Conservation (phyloP, 768 basidiomycete genomes). For the Russula sp. region DNA sequence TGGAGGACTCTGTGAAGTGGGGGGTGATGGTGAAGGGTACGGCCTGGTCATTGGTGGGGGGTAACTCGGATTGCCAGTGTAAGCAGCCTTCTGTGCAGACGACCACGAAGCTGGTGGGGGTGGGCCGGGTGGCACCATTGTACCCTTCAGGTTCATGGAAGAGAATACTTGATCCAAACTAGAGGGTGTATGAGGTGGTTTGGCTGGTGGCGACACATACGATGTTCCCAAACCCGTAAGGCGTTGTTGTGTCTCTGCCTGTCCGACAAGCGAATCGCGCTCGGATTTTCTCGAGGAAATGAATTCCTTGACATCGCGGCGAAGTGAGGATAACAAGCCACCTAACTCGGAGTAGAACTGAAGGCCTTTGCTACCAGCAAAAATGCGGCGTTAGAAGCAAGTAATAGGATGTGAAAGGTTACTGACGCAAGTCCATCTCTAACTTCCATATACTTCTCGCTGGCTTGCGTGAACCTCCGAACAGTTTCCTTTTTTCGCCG, state of each 20-base stretch:
- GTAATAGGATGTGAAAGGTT: slow-evolving; percentile 9
- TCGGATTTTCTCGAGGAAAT: slow-evolving; percentile 63
- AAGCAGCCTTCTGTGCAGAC: slow-evolving; percentile 22
- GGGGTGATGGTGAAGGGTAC: slow-evolving; percentile 26
- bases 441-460: slow-evolving; percentile 85
- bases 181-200: slow-evolving; percentile 28
- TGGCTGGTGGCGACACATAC: slow-evolving; percentile 38
- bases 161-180: slow-evolving; percentile 52
- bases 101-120: slow-evolving; percentile 36
- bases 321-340: slow-evolving; percentile 57
- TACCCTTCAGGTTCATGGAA: slow-evolving; percentile 50
- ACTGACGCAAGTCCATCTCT: slow-evolving; percentile 79
- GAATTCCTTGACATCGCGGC: slow-evolving; percentile 58
- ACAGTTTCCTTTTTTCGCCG: slow-evolving; percentile 73
- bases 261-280: slow-evolving; percentile 61
- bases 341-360: slow-evolving; percentile 84
- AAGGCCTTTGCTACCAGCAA: slow-evolving; percentile 66
- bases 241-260: slow-evolving; percentile 70
- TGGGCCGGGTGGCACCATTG: slow-evolving; percentile 37
- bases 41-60: slow-evolving; percentile 17
- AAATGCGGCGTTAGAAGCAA: slow-evolving; percentile 24
- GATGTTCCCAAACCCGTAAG: slow-evolving; percentile 41
- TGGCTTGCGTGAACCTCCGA: slow-evolving; percentile 66
- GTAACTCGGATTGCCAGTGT: slow-evolving; percentile 20
- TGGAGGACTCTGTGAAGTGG: slow-evolving; percentile 22